phyloP scores from a whole-genome alignment of 2,329 filamentous ascomycete genomes.

The Microthyrium microscopicum region DNA sequence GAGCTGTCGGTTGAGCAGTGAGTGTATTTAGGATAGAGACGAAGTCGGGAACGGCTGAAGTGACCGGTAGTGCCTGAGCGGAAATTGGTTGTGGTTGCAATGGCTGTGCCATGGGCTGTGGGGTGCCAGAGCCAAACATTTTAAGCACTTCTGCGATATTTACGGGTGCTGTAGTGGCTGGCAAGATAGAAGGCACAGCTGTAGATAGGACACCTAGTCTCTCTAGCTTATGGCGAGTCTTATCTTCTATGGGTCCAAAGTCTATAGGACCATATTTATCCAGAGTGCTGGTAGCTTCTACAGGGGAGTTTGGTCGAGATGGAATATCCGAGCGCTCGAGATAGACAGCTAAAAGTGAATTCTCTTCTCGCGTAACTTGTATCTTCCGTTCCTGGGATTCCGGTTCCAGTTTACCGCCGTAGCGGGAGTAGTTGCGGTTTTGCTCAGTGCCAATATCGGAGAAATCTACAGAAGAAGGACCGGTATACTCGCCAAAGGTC shows the following conservation, averaged over 20 bases:
- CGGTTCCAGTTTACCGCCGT: conserved; percentile 26
- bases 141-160: no score
- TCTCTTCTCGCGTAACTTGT: conserved; percentile 28
- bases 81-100: no score
- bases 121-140: no score
- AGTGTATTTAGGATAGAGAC: no score
- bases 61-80: no score
- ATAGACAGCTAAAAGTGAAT: conserved; percentile 31
- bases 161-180: neutral
- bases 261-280: conserved; percentile 14
- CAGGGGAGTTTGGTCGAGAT: conserved; percentile 27
- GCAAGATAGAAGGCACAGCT: neutral
- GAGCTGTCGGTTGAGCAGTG: no score
- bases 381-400: conserved; percentile 25
- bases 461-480: conserved; percentile 26
- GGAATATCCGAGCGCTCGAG: conserved; percentile 27
- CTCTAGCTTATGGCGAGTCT: conserved; percentile 7
- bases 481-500: conserved; percentile 18
- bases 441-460: conserved; percentile 18
- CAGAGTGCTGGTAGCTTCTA: conserved; percentile 16
- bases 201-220: conserved; percentile 1
- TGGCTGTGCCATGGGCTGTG: no score
- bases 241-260: conserved; percentile 22
- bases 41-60: no score
- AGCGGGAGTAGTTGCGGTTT: conserved; percentile 27